These are phyloP conservation scores for Tricholoma sp. DNA, from an alignment of 768 basidiomycete species.

Conservation along the genomic window DNA sequence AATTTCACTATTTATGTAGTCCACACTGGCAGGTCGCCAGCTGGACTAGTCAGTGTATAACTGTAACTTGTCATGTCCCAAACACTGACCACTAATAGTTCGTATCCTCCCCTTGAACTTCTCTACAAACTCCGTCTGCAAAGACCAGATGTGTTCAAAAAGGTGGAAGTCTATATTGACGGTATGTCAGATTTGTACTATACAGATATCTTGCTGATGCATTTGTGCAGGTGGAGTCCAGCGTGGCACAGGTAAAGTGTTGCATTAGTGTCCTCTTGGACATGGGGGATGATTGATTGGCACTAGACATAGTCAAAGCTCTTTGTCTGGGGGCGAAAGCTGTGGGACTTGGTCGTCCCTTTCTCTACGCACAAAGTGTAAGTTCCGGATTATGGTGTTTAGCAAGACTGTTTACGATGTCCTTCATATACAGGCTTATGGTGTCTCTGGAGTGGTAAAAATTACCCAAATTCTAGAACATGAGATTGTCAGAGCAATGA, in stretches of 20 bases:
- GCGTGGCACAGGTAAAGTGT: conserved; percentile 65
- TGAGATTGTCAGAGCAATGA: conserved; percentile 77
- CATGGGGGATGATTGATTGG: background rate
- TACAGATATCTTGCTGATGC: background rate
- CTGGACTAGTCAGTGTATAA: conserved; percentile 60
- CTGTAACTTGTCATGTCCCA: background rate
- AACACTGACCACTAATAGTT: conserved; percentile 36
- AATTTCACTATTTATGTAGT: background rate
- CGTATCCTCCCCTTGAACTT: conserved; percentile 75
- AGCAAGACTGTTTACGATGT: background rate
- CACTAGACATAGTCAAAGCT: conserved; percentile 78
- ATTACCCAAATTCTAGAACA: conserved; percentile 63
- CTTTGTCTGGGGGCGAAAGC: conserved; percentile 84
- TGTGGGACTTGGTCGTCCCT: conserved; percentile 81
- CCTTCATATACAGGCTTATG: conserved; percentile 54
- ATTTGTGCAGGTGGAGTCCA: conserved; percentile 45
- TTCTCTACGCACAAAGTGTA: conserved; percentile 85
- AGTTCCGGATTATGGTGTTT: conserved; percentile 14
- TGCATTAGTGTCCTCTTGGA: background rate
- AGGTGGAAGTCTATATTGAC: conserved; percentile 84
- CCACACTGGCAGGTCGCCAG: conserved; percentile 53
- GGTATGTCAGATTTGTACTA: conserved; percentile 33
- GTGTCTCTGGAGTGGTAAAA: conserved; percentile 64
- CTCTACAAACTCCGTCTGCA: conserved; percentile 68
- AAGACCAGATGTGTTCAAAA: conserved; percentile 70